Evolutionary conservation across 2,329 filamentous ascomycete genomes (phyloP).

Genomic region (Curvularia verruculosa): DNA sequence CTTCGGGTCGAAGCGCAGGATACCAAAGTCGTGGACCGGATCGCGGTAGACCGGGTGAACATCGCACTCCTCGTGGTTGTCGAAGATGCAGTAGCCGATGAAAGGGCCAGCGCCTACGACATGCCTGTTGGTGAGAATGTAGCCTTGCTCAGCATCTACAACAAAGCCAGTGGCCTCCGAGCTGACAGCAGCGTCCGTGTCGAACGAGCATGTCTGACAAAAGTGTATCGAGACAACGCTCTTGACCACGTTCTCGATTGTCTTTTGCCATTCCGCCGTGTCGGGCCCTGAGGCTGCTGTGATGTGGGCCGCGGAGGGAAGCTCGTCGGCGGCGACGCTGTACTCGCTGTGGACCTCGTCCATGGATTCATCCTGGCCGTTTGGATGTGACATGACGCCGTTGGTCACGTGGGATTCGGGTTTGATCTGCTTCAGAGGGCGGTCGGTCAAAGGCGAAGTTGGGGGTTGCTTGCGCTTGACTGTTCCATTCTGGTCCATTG

Average conservation of each 20-base stretch:
- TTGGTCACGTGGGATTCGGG: slow-evolving; percentile 53
- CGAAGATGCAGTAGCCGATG: slow-evolving; percentile 97
- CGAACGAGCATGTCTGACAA: slow-evolving; percentile 96
- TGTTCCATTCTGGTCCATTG: slow-evolving; percentile 58
- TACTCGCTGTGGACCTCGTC: slow-evolving; percentile 38
- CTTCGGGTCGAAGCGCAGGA: slow-evolving; percentile 93
- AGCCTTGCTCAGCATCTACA: slow-evolving; percentile 89
- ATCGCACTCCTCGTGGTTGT: slow-evolving; percentile 97
- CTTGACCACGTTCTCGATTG: slow-evolving; percentile 90
- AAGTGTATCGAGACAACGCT: slow-evolving; percentile 99
- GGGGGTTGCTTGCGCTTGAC: slow-evolving; percentile 65
- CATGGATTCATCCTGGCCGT: slow-evolving; percentile 43
- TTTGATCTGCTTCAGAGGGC: slow-evolving; percentile 62
- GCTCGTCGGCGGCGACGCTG: slow-evolving; percentile 54
- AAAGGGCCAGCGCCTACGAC: slow-evolving; percentile 95
- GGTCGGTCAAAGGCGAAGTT: slow-evolving; percentile 53
- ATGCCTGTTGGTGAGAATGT: slow-evolving; percentile 67
- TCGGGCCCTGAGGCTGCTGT: slow-evolving; percentile 59
- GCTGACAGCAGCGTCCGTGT: slow-evolving; percentile 91
- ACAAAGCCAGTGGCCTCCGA: slow-evolving; percentile 98
- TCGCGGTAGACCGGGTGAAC: slow-evolving; percentile 97
- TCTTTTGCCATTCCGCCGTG: slow-evolving; percentile 90
- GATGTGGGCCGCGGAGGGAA: slow-evolving; percentile 39
- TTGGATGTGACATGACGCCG: slow-evolving; percentile 28
- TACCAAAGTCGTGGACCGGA: slow-evolving; percentile 97